Percentiles rank a stretch among this genome's conserved stretches.
Evolutionary conservation across 2,329 filamentous ascomycete genomes (phyloP).

Genomic region (Calonectria crousiana): DNA sequence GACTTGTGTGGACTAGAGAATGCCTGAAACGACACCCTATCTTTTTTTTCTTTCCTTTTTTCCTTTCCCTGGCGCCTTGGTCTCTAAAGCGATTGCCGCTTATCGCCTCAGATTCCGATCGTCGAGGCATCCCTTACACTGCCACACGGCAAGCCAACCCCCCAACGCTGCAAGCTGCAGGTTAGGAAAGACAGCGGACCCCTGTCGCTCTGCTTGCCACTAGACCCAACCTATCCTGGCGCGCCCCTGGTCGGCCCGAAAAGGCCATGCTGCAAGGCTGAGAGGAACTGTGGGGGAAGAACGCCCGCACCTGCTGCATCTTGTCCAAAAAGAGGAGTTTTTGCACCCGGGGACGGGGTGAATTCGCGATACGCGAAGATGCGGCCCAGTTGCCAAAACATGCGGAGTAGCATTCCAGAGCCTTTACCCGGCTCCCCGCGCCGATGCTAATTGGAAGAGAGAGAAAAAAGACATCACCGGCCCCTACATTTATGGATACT

Average conservation of each 20-base stretch:
- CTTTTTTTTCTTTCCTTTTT: neutral
- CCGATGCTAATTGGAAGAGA: too few relatives aligned
- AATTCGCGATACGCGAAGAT: neutral
- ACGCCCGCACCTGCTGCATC: neutral
- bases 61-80: neutral
- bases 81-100: neutral
- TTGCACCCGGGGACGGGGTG: neutral
- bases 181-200: neutral
- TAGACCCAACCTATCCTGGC: conserved; percentile 33
- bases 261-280: conserved; percentile 44
- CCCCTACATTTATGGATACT: neutral
- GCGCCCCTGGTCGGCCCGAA: conserved; percentile 42
- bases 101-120: neutral
- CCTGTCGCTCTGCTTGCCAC: conserved; percentile 31
- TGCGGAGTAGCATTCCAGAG: conserved; percentile 3
- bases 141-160: neutral
- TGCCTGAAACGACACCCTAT: neutral
- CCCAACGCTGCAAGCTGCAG: neutral
- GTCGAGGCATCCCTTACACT: neutral
- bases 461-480: neutral
- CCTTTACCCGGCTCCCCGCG: neutral
- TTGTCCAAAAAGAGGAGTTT: neutral
- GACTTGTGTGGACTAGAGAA: neutral
- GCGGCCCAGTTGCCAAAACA: neutral
- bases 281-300: conserved; percentile 18